phyloP scores from a whole-genome alignment of 192 early-diverging fungal species.

The Podila verticillata region DNA sequence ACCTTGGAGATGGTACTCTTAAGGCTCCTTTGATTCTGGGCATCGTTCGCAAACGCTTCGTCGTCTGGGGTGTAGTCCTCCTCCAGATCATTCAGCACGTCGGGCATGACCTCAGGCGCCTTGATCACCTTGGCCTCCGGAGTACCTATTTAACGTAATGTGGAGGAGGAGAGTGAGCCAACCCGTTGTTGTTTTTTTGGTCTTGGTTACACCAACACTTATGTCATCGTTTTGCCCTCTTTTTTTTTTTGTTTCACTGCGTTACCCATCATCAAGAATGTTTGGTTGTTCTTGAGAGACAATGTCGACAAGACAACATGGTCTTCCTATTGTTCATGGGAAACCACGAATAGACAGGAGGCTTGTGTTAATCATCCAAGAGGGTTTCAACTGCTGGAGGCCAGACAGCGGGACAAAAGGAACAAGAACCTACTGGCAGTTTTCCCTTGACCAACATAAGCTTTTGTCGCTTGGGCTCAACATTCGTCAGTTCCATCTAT shows the following conservation, averaged over 20 bases:
- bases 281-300: constrained; percentile 43
- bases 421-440: constrained; percentile 61
- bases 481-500: constrained; percentile 68
- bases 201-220: too few species aligned
- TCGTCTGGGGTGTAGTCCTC: constrained; percentile 63
- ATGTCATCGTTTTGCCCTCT: too few species aligned
- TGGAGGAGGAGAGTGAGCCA: background rate
- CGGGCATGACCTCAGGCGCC: constrained; percentile 60
- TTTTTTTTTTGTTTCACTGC: too few species aligned
- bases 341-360: background rate
- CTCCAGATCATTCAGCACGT: constrained; percentile 65
- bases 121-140: constrained; percentile 64
- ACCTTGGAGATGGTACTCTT: constrained; percentile 58
- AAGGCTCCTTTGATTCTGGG: constrained; percentile 55
- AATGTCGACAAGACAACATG: constrained; percentile 35
- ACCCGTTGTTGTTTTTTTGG: background rate
- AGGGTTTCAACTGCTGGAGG: background rate
- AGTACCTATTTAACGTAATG: constrained; percentile 53
- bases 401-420: background rate
- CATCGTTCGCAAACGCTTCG: constrained; percentile 51
- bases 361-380: background rate
- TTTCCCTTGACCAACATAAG: constrained; percentile 76
- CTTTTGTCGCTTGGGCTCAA: constrained; percentile 72
- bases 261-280: constrained; percentile 53
- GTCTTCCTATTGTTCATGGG: constrained; percentile 21